Evolutionary conservation across 2,329 filamentous ascomycete genomes (phyloP).

Genomic region (Aspergillus terreus): DNA sequence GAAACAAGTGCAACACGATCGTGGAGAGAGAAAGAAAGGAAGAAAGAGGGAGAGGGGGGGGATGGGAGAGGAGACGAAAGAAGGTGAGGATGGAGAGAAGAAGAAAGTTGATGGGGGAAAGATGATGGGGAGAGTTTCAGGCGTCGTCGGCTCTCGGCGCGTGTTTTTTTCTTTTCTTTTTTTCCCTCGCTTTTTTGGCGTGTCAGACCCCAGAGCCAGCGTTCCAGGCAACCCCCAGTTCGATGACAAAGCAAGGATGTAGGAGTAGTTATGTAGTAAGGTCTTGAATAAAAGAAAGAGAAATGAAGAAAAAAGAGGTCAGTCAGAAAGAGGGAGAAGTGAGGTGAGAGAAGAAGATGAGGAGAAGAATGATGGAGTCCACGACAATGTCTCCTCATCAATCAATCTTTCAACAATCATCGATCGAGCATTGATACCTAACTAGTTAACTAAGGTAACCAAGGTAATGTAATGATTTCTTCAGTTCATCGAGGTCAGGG

Average conservation of each 20-base stretch:
- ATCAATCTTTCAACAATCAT: no score
- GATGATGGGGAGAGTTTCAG: conserved; percentile 6
- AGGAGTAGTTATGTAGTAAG: background rate
- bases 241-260: background rate
- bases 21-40: conserved; percentile 25
- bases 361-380: background rate
- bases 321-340: conserved; percentile 3
- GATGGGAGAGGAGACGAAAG: conserved; percentile 9
- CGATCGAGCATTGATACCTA: no score
- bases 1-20: conserved; percentile 14
- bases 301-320: conserved; percentile 5
- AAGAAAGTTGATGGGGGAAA: conserved; percentile 17
- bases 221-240: background rate
- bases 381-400: no score
- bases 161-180: conserved; percentile 14
- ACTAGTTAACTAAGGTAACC: no score
- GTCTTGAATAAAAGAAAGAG: conserved; percentile 8
- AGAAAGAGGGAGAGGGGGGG: conserved; percentile 15
- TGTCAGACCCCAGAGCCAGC: conserved; percentile 3
- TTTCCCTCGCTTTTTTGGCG: conserved; percentile 7
- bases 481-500: background rate
- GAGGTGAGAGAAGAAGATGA: background rate
- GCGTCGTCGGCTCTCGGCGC: conserved; percentile 18
- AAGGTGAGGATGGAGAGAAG: conserved; percentile 25
- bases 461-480: background rate